Percentiles rank a stretch among this genome's conserved stretches.
Evolutionary conservation across 768 basidiomycete genomes (phyloP).

Genomic region (Porpolomopsis calyptriformis): DNA sequence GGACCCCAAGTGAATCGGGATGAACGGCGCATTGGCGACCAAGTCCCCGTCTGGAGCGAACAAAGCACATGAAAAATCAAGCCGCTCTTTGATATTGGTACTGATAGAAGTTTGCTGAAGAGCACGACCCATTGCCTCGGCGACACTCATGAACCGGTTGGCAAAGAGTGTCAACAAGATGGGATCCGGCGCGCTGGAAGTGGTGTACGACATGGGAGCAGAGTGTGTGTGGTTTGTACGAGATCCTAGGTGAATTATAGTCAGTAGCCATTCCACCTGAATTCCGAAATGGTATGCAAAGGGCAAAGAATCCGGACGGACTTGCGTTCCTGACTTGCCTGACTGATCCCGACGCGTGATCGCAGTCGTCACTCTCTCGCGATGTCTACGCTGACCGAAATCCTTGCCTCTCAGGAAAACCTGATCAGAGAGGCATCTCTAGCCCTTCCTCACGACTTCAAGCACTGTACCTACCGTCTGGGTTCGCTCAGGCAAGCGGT

Average conservation of each 20-base stretch:
- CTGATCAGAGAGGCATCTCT: constrained; percentile 42
- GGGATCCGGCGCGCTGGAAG: constrained; percentile 46
- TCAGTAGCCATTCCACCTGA: too few species aligned
- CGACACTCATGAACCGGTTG: constrained; percentile 96
- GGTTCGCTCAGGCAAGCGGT: constrained; percentile 66
- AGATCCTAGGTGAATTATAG: too few species aligned
- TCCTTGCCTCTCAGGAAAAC: constrained; percentile 36
- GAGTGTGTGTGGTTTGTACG: not conserved
- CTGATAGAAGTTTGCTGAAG: constrained; percentile 85
- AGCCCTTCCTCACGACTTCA: constrained; percentile 55
- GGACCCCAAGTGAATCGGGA: constrained; percentile 77
- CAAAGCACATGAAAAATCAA: constrained; percentile 91
- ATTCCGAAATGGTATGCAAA: too few species aligned
- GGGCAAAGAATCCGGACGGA: too few species aligned
- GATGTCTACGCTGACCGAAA: constrained; percentile 22
- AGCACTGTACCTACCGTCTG: constrained; percentile 51
- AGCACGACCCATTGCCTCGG: constrained; percentile 90
- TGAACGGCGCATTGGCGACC: constrained; percentile 90
- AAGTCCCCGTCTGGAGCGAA: constrained; percentile 93
- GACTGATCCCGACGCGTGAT: too few species aligned
- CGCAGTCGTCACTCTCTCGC: too few species aligned
- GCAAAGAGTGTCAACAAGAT: constrained; percentile 87
- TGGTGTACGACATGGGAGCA: not conserved
- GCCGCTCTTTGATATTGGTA: constrained; percentile 92
- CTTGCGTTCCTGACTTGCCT: too few species aligned